Base-by-base conservation (phyloP, 495 filamentous ascomycete species). In the Podospora anserina region DNA sequence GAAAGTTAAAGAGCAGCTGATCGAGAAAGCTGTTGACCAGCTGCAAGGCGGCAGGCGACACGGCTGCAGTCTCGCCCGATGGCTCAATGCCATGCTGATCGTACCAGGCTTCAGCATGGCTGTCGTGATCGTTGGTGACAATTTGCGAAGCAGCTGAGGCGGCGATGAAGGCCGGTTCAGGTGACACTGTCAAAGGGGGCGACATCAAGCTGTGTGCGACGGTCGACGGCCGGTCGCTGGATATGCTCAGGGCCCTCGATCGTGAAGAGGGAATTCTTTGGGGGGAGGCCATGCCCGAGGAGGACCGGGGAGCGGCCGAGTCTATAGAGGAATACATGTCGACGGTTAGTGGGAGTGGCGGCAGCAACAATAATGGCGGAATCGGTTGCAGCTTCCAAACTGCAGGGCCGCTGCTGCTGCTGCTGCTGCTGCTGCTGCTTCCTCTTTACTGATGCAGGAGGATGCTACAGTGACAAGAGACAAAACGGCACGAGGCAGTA, bases 21-120 rank as follows among this genome's bases (percentile, higher is more conserved):
- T 99, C 96, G 62, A 99, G 87, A 78, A 99, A 98, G 64, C 88
- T 86, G 76, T 99, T 99, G 77, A 97, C 84, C 4, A 96, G 85
- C 39, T 85, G 84, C 61, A 99, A 82, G 2, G 95, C 92, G 20
- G 83, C 85, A 7, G 87, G 85, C 60, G 92, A 90, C 28, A 97
- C 91, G 64, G 89, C 77, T n/a, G 91, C 91, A 18, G 87, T 85
- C 66, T 88, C 87, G 63, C 84, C 84, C 16, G 86, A 85, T 4
- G 87, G 86, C 66, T 89, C 85, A 32, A 89, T 84, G 64, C 84
- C 85, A 69, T 86, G 84, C 64, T 90, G 85, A 70, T 89, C 85
- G 74, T 89, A 89, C 81, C 84, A 84, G 64, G 84, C 79, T 58
- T 89, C 86, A 65, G 88, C 82, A 72, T 90, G 89, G 69, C 85